phyloP scores from a whole-genome alignment of 192 early-diverging fungal species.

The Umbelopsis ramanniana region DNA sequence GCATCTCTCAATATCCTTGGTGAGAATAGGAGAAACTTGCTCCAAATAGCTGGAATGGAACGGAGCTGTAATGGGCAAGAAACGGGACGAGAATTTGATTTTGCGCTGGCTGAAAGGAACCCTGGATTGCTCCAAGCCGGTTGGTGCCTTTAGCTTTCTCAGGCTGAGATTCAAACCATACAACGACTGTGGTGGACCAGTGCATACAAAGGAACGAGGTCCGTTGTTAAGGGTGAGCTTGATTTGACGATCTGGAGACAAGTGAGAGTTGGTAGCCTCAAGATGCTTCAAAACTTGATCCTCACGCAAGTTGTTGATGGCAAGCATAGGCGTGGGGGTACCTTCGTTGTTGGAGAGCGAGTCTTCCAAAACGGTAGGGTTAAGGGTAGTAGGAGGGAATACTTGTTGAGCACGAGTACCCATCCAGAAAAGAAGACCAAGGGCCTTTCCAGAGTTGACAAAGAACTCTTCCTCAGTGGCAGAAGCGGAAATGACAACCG shows the following conservation, averaged over 20 bases:
- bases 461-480: conserved; percentile 80
- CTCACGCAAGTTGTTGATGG: conserved; percentile 81
- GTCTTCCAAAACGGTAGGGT: conserved; percentile 89
- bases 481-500: conserved; percentile 80
- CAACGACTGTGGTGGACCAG: conserved; percentile 88
- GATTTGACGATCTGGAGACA: conserved; percentile 83
- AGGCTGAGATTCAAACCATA: conserved; percentile 91
- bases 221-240: conserved; percentile 90
- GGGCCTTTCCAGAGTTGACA: conserved; percentile 73
- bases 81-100: conserved; percentile 87
- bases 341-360: conserved; percentile 89
- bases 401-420: conserved; percentile 82
- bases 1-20: conserved; percentile 70
- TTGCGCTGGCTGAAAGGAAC: conserved; percentile 90
- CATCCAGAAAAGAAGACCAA: conserved; percentile 82
- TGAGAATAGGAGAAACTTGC: conserved; percentile 64
- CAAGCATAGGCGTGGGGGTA: conserved; percentile 91
- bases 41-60: conserved; percentile 88
- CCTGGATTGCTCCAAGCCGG: conserved; percentile 85
- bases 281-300: conserved; percentile 84
- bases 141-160: conserved; percentile 89
- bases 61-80: conserved; percentile 90
- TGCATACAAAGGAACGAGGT: conserved; percentile 85
- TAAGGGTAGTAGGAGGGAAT: conserved; percentile 77
- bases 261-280: conserved; percentile 84